Percentiles rank a stretch among this genome's conserved stretches.
Evolutionary conservation across 2,329 filamentous ascomycete species (phyloP).

Genomic region (Claviceps pazoutovae): DNA sequence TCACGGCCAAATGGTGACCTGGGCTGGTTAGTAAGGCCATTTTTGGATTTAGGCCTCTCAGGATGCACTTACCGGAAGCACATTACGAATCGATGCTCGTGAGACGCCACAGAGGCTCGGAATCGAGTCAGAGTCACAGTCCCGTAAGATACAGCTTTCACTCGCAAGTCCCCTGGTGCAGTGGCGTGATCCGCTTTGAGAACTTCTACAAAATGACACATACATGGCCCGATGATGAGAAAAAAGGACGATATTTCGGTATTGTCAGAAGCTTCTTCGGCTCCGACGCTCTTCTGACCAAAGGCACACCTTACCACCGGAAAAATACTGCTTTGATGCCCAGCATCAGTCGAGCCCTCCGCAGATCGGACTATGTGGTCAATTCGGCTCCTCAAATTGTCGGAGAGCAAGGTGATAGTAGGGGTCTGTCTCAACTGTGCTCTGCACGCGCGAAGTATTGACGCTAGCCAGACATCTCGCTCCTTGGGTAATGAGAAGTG

Average conservation of each 20-base stretch:
- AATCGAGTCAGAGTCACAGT: conserved; percentile 38
- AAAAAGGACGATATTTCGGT: conserved; percentile 39
- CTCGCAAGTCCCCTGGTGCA: conserved; percentile 30
- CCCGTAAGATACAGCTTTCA: conserved; percentile 36
- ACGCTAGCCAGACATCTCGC: conserved; percentile 34
- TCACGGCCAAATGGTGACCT: conserved; percentile 30
- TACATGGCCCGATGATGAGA: conserved; percentile 38
- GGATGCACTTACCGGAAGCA: conserved; percentile 32
- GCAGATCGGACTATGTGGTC: conserved; percentile 30
- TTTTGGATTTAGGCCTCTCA: neutral
- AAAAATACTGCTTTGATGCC: conserved; percentile 28
- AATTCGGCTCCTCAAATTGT: conserved; percentile 34
- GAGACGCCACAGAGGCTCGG: conserved; percentile 33
- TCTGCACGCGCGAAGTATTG: conserved; percentile 29
- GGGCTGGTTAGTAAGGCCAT: neutral
- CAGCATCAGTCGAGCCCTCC: conserved; percentile 19
- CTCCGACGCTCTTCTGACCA: conserved; percentile 26
- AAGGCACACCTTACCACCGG: conserved; percentile 36
- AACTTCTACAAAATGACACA: conserved; percentile 38
- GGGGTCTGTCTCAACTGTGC: conserved; percentile 22
- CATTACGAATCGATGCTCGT: conserved; percentile 43
- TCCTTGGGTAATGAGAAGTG: conserved; percentile 35
- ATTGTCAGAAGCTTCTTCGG: conserved; percentile 30
- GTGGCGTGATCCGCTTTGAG: conserved; percentile 29
- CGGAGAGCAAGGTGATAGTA: conserved; percentile 24